Conservation (phyloP, 768 basidiomycete species). For the Boletus huronensis region DNA sequence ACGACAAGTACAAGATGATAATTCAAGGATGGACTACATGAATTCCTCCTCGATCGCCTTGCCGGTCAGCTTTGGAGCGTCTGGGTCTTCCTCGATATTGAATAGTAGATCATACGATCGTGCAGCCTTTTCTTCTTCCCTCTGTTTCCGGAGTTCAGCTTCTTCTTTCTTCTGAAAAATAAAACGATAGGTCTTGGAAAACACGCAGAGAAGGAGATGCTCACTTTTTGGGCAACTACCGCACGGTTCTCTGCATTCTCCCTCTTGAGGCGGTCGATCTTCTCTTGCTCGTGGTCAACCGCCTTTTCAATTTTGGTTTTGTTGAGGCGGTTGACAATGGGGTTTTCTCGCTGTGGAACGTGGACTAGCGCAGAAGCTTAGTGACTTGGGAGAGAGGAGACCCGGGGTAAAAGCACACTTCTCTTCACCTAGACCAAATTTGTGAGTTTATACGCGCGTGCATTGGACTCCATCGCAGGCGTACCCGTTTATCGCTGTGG, state of each 20-base stretch:
- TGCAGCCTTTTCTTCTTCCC: conserved; percentile 86
- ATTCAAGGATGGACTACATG: conserved; percentile 50
- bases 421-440: conserved; percentile 64
- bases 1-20: background rate
- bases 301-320: conserved; percentile 84
- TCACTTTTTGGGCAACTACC: conserved; percentile 66
- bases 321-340: conserved; percentile 87
- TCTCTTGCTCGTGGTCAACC: conserved; percentile 91
- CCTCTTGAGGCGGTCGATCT: conserved; percentile 72
- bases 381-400: background rate
- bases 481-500: conserved; percentile 82
- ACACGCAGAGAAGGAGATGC: background rate
- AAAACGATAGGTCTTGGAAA: background rate
- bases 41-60: conserved; percentile 85
- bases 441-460: background rate
- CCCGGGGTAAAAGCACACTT: conserved; percentile 40
- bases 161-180: conserved; percentile 70
- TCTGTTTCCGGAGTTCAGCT: conserved; percentile 61
- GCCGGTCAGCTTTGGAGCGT: conserved; percentile 52
- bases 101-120: conserved; percentile 84
- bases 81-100: conserved; percentile 57
- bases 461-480: conserved; percentile 4
- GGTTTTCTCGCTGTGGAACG: conserved; percentile 77
- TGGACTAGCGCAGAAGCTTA: conserved; percentile 49
- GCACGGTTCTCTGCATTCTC: conserved; percentile 65